Percentiles rank a stretch among this genome's conserved stretches.
Conservation (phyloP, 305 asterid species). For the Fraxinus velutina region DNA sequence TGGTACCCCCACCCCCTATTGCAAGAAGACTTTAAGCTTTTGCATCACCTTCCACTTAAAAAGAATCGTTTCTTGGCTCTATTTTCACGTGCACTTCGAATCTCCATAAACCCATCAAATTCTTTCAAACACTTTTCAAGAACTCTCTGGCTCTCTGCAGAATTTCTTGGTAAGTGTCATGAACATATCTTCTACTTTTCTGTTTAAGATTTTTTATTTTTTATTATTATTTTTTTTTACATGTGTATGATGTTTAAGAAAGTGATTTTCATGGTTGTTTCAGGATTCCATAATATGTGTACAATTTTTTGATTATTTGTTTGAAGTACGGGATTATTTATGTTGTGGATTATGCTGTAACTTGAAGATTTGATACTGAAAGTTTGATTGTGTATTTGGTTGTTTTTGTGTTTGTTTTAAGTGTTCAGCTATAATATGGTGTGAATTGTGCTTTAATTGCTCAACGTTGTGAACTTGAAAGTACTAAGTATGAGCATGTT, state of each 20-base stretch:
- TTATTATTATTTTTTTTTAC: no score
- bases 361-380: background rate
- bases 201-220: background rate
- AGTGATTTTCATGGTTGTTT: slow-evolving; percentile 10
- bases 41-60: slow-evolving; percentile 24
- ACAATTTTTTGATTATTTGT: background rate
- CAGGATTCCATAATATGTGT: background rate
- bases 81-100: slow-evolving; percentile 26
- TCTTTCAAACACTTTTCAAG: slow-evolving; percentile 2
- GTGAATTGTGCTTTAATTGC: background rate
- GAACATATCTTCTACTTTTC: background rate
- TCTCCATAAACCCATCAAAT: slow-evolving; percentile 22
- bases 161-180: slow-evolving; percentile 23
- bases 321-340: background rate
- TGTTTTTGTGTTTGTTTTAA: background rate
- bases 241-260: background rate
- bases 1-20: background rate
- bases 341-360: slow-evolving; percentile 9
- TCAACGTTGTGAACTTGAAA: background rate
- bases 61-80: slow-evolving; percentile 22
- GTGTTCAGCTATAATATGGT: background rate
- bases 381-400: background rate
- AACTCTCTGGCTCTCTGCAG: background rate
- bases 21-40: slow-evolving; percentile 24
- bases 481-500: background rate